Evolutionary conservation across 305 asterid species (phyloP), one percentile per base, ranked within the genome.

Genomic region (Solanum hybrid): DNA sequence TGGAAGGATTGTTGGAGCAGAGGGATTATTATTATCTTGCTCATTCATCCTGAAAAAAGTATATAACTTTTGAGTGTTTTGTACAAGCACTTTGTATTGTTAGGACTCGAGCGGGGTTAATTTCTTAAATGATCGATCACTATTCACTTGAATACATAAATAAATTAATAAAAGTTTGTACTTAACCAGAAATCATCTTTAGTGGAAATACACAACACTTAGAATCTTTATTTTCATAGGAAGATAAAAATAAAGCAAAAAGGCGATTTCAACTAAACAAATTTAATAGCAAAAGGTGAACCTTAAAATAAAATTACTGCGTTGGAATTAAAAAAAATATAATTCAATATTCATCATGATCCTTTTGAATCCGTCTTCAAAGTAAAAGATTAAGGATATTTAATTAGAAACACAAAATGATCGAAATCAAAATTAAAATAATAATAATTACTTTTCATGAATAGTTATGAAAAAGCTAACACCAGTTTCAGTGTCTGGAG

Each of bases 1-100:
- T 22, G 88, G 90, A 9, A 72, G 85, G 85, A 81, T 42, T 32
- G 85, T 56, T 45, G 71, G 78, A 81, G 77, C 38, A 6, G 29
- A 19, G 26, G 88, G 79, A 84, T 85, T 81, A 5, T 69, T 85
- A 29, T 38, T 69, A 82, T 14, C 37, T 73, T 84, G 88, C 71
- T 82, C 90, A 89, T 77, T 84, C 90, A 89, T 89, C 86, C 86
- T 88, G 87, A 37, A 17, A 10, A 51, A 72, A 29, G 31, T 45
- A 13, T 36, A 1, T 4, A 73, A 37, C 80, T 12, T 60, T 26
- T 86, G 38, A 82, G 29, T 82, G 26, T 79, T 7, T 2, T 82
- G 5, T 42, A 82, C 72, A 27, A 29, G 6, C 10, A 45, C 71
- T 40, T 13, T 37, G n/a, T 56, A 56, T 51, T 51, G 32, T 45